Evolutionary conservation across 163 green algal genomes (phyloP).

Genomic region (Coccomyxa subellipsoidea): DNA sequence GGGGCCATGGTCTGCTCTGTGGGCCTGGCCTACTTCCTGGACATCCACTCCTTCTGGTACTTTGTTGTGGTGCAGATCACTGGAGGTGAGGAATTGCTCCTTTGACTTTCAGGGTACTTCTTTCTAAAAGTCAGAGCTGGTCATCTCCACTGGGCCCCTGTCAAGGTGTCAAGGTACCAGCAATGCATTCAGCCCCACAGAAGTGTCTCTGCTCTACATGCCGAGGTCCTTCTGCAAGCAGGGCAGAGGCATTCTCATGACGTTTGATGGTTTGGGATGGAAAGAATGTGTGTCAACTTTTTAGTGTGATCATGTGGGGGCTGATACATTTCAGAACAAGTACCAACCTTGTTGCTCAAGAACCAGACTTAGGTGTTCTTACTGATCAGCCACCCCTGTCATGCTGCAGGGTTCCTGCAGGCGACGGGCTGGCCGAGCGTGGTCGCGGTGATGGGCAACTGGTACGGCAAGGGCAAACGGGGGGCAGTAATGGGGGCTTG

Average conservation of each 20-base stretch:
- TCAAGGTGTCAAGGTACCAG: too few relatives aligned
- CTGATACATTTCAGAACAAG: too few relatives aligned
- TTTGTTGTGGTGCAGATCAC: conserved; percentile 69
- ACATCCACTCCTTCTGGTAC: conserved; percentile 79
- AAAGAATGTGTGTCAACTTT: too few relatives aligned
- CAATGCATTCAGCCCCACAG: too few relatives aligned
- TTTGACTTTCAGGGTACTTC: not conserved
- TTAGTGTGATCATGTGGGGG: too few relatives aligned
- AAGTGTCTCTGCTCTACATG: too few relatives aligned
- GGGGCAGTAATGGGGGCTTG: conserved; percentile 93
- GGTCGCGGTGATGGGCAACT: conserved; percentile 92
- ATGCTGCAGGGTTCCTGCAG: conserved; percentile 72
- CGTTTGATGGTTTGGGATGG: too few relatives aligned
- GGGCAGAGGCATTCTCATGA: too few relatives aligned
- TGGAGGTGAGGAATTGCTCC: conserved; percentile 20
- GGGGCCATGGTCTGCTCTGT: conserved; percentile 66
- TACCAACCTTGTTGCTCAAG: too few relatives aligned
- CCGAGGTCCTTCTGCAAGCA: too few relatives aligned
- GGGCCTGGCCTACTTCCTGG: conserved; percentile 78
- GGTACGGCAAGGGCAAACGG: conserved; percentile 88
- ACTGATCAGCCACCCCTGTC: not conserved
- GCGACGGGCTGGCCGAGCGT: conserved; percentile 90
- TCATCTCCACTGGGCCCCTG: too few relatives aligned
- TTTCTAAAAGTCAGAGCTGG: too few relatives aligned
- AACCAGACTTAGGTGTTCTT: not conserved